These are phyloP conservation scores for Hortaea werneckii DNA, from an alignment of 2,329 filamentous ascomycete genomes.

Conservation along the genomic window DNA sequence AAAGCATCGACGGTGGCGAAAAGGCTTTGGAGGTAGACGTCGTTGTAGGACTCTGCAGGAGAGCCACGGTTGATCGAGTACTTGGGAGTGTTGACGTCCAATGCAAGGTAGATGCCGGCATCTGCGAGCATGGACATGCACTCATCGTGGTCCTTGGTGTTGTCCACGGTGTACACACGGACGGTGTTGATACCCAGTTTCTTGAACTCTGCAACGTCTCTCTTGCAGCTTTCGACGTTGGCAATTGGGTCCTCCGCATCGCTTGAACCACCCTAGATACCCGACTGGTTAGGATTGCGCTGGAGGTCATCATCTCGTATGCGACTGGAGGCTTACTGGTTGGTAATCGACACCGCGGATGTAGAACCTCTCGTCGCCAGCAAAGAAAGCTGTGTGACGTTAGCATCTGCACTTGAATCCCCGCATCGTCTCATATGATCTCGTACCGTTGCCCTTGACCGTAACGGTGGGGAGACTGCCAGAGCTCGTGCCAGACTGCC, in stretches of 20 bases:
- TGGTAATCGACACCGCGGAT: constrained; percentile 49
- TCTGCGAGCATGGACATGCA: constrained; percentile 76
- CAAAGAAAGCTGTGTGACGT: constrained; percentile 47
- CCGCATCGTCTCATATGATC: neutral
- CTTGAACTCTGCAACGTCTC: constrained; percentile 74
- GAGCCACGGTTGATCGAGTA: constrained; percentile 76
- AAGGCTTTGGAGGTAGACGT: constrained; percentile 71
- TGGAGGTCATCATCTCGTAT: neutral
- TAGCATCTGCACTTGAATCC: neutral
- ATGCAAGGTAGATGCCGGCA: constrained; percentile 82
- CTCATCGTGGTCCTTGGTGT: constrained; percentile 66
- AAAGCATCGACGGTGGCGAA: constrained; percentile 86
- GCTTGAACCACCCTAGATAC: constrained; percentile 40
- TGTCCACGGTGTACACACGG: constrained; percentile 88
- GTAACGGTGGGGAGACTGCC: constrained; percentile 45
- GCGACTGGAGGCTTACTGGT: constrained; percentile 25
- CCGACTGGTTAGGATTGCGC: neutral
- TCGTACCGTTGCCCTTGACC: constrained; percentile 51
- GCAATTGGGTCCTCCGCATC: constrained; percentile 64
- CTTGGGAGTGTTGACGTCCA: constrained; percentile 83
- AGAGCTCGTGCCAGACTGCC: constrained; percentile 31
- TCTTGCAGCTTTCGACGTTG: constrained; percentile 58
- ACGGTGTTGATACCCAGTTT: constrained; percentile 82
- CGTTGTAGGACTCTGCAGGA: constrained; percentile 73
- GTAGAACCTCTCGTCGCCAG: constrained; percentile 51